These are phyloP conservation scores for Macaranga tanarius DNA, from an alignment of 441 rosid genomes.

Conservation along the genomic window DNA sequence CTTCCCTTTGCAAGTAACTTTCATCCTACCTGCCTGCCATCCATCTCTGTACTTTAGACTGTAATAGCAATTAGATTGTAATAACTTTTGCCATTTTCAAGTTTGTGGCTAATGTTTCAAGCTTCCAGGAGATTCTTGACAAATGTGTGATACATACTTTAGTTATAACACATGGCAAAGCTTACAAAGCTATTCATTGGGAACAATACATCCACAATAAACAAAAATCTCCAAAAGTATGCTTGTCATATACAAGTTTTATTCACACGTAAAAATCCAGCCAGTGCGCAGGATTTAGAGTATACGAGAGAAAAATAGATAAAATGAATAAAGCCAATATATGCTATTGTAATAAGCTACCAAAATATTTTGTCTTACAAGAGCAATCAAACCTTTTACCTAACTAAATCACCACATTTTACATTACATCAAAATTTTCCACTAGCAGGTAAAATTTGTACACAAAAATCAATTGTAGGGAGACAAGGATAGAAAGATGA, in stretches of 20 bases:
- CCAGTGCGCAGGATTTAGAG: too few species aligned
- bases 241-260: too few species aligned
- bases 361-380: conserved; percentile 6
- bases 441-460: conserved; percentile 14
- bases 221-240: too few species aligned
- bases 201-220: too few species aligned
- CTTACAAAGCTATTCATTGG: too few species aligned
- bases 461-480: background rate
- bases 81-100: background rate
- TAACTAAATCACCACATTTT: conserved; percentile 20
- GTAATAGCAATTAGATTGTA: background rate
- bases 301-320: background rate
- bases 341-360: conserved; percentile 6
- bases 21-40: background rate
- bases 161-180: too few species aligned
- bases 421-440: conserved; percentile 31
- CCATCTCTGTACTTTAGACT: background rate
- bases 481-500: background rate
- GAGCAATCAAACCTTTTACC: conserved; percentile 11
- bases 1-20: conserved; percentile 41
- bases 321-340: background rate
- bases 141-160: too few species aligned
- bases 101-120: background rate
- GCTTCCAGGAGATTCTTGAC: background rate
- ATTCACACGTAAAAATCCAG: too few species aligned